A percentile compares a stretch with the other conserved stretches of the same genome.
These are phyloP conservation scores for Picea mariana DNA, from an alignment of 83 land plant genomes.

Conservation along the genomic window DNA sequence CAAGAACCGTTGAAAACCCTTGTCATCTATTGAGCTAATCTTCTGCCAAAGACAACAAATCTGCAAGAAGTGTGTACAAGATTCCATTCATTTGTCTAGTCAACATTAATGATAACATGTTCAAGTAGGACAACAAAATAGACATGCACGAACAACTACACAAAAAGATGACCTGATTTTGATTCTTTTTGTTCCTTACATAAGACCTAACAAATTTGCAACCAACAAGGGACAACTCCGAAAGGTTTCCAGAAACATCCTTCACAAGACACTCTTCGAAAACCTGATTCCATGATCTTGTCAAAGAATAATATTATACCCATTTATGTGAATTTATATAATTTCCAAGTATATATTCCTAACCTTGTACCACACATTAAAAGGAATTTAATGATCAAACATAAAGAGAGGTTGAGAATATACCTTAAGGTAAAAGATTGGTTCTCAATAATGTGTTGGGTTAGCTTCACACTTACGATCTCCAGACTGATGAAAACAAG, in stretches of 20 bases:
- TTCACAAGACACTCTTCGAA: slow-evolving; percentile 25
- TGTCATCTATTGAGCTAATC: slow-evolving; percentile 27
- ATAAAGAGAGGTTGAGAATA: too few species aligned
- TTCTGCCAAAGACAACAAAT: slow-evolving; percentile 58
- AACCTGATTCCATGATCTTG: too few species aligned
- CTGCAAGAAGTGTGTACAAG: slow-evolving; percentile 18
- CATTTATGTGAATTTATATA: too few species aligned
- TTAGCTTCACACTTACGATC: too few species aligned
- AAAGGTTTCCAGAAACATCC: slow-evolving; percentile 37
- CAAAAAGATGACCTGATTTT: slow-evolving; percentile 34
- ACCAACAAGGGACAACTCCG: slow-evolving; percentile 23
- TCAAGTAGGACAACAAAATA: not conserved
- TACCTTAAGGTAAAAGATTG: too few species aligned
- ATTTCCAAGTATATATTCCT: too few species aligned
- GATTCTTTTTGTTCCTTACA: slow-evolving; percentile 44
- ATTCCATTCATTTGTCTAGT: not conserved
- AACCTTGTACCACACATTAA: too few species aligned
- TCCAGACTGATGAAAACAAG: too few species aligned
- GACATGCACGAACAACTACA: not conserved
- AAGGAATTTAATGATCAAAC: too few species aligned
- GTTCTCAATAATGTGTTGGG: too few species aligned
- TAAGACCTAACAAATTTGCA: slow-evolving; percentile 49
- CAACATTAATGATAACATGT: not conserved
- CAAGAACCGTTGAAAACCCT: slow-evolving; percentile 39
- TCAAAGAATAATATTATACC: too few species aligned